phyloP scores from a whole-genome alignment of 441 rosid genomes.

The Populus hybrid region DNA sequence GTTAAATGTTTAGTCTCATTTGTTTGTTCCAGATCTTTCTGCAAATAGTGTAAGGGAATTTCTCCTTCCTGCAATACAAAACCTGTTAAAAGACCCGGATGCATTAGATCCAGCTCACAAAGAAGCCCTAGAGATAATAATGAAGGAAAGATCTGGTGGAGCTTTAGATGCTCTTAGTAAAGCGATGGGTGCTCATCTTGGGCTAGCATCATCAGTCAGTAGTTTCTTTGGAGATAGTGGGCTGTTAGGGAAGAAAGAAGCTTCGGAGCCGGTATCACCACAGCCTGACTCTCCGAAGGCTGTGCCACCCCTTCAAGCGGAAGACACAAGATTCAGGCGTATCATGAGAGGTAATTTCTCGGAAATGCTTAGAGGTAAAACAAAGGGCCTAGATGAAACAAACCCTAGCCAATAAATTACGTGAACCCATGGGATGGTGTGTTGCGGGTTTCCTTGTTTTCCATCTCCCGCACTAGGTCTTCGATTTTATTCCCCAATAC shows the following conservation, averaged over 20 bases:
- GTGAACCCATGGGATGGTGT: neutral
- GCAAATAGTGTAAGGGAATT: constrained; percentile 64
- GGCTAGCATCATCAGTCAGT: constrained; percentile 80
- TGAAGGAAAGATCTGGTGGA: constrained; percentile 91
- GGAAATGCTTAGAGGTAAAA: constrained; percentile 79
- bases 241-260: constrained; percentile 76
- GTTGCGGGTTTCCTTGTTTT: constrained; percentile 25
- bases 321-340: constrained; percentile 89
- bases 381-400: constrained; percentile 58
- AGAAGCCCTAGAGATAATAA: constrained; percentile 88
- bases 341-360: constrained; percentile 92
- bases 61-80: constrained; percentile 78
- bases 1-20: neutral
- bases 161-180: constrained; percentile 76
- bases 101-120: constrained; percentile 95
- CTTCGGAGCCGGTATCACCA: constrained; percentile 25
- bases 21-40: constrained; percentile 58
- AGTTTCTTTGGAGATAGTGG: constrained; percentile 92
- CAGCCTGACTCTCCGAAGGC: constrained; percentile 44
- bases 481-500: neutral
- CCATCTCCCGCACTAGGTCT: neutral
- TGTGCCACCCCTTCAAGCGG: constrained; percentile 37
- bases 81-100: constrained; percentile 78
- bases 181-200: constrained; percentile 96
- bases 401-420: constrained; percentile 27